phyloP scores from a whole-genome alignment of 2,329 filamentous ascomycete species.

The Colletotrichum sp. region DNA sequence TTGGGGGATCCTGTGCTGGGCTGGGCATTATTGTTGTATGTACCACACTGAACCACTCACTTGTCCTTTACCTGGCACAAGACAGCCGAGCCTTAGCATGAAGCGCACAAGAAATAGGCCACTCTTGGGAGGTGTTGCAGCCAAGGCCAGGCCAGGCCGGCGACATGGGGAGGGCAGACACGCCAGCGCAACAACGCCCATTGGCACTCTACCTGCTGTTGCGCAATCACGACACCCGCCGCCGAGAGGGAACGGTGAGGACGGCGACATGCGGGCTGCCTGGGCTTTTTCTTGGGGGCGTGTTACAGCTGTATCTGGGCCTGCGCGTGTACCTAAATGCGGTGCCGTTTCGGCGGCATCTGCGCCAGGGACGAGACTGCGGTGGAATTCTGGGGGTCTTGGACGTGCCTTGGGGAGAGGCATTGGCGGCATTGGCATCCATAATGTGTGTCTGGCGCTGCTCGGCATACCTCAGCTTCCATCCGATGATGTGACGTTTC shows the following conservation, averaged over 20 bases:
- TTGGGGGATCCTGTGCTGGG: background rate
- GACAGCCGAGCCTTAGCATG: background rate
- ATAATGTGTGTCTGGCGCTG: background rate
- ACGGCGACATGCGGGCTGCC: background rate
- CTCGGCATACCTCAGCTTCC: constrained; percentile 3
- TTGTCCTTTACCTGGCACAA: background rate
- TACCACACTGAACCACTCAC: background rate
- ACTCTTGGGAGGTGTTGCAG: background rate
- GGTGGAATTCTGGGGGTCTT: background rate
- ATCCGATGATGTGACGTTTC: background rate
- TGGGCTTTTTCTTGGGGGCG: background rate
- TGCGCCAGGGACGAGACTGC: background rate
- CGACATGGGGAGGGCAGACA: background rate
- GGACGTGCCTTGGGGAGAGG: no score
- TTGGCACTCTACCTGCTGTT: background rate
- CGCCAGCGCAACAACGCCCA: background rate
- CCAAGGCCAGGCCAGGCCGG: background rate
- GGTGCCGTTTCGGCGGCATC: background rate
- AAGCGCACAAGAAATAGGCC: background rate
- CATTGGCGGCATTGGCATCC: background rate
- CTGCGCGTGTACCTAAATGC: background rate
- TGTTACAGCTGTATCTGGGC: background rate
- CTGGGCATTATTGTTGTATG: background rate
- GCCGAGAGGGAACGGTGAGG: background rate
- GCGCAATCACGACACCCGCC: background rate